Percentiles rank a stretch among this genome's conserved stretches.
Evolutionary conservation across 306 rosid genomes (phyloP).

Genomic region (Rubus idaeus): DNA sequence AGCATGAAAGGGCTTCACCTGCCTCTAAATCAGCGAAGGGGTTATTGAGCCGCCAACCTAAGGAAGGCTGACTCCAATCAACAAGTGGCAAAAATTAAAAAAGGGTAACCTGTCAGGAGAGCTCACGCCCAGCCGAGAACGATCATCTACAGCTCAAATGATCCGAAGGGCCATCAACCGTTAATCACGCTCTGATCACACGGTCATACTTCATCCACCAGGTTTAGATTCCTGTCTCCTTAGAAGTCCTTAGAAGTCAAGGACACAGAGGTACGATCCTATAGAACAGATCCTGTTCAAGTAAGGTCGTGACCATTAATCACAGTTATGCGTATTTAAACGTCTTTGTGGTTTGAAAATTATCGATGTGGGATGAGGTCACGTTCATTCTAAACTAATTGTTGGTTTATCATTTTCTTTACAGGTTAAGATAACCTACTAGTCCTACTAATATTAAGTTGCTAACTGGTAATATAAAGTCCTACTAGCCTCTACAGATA

Average conservation of each 20-base stretch:
- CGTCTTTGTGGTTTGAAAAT: fast-evolving
- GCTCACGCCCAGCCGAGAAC: neutral
- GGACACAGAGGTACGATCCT: neutral
- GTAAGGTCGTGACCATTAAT: neutral
- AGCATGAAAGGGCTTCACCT: too few relatives aligned
- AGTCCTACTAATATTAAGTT: too few relatives aligned
- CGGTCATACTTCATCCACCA: neutral
- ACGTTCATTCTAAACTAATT: neutral
- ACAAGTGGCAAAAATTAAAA: neutral
- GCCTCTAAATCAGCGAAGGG: too few relatives aligned
- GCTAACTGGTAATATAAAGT: neutral
- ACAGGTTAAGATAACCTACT: too few relatives aligned
- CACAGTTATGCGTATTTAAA: neutral
- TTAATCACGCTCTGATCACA: neutral
- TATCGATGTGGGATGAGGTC: neutral
- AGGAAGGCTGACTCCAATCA: too few relatives aligned
- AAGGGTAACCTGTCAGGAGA: neutral
- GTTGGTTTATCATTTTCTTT: too few relatives aligned
- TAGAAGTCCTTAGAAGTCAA: neutral
- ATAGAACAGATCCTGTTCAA: constrained; percentile 7
- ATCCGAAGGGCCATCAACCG: neutral
- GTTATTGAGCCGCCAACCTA: too few relatives aligned
- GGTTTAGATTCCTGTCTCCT: neutral
- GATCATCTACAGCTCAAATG: neutral
- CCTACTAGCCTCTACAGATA: neutral